Percentiles rank a stretch among this genome's conserved stretches.
phyloP scores from a whole-genome alignment of 768 basidiomycete genomes.

The Pholiota conissans region DNA sequence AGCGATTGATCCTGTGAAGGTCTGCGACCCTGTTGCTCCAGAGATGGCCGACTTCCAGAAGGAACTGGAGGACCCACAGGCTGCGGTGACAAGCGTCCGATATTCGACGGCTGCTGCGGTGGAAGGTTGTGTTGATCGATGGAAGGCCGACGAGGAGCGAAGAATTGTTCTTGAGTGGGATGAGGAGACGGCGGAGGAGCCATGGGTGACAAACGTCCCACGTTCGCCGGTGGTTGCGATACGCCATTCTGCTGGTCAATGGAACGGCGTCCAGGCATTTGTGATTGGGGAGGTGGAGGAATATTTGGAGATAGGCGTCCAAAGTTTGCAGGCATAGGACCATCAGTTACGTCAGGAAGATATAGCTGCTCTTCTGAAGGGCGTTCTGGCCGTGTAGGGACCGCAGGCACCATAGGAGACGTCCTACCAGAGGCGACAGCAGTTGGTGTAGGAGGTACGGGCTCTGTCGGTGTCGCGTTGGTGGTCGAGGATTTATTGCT shows the following conservation, averaged over 20 bases:
- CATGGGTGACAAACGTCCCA: background rate
- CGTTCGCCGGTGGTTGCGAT: constrained; percentile 2
- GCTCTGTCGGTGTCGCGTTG: constrained; percentile 35
- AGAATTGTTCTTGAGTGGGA: constrained; percentile 22
- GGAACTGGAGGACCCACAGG: constrained; percentile 13
- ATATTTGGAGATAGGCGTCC: constrained; percentile 24
- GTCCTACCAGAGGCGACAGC: constrained; percentile 26
- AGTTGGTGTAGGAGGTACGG: constrained; percentile 38
- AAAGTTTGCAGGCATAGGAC: constrained; percentile 25
- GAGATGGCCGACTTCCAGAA: background rate
- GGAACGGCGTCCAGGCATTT: constrained; percentile 18
- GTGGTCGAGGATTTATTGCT: constrained; percentile 49
- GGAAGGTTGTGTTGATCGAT: constrained; percentile 15
- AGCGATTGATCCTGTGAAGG: constrained; percentile 15
- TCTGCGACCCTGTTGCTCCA: constrained; percentile 14
- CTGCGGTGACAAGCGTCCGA: constrained; percentile 22
- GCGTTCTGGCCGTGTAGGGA: constrained; percentile 35
- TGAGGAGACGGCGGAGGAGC: constrained; percentile 10
- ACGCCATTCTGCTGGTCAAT: constrained; percentile 7
- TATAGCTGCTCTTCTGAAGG: constrained; percentile 38
- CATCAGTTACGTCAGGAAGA: constrained; percentile 32
- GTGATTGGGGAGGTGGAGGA: constrained; percentile 17
- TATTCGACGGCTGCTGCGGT: constrained; percentile 7
- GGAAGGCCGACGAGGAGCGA: constrained; percentile 14
- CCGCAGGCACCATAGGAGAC: constrained; percentile 35